Evolutionary conservation across 2,329 filamentous ascomycete genomes (phyloP).

Genomic region (Alternaria panax): DNA sequence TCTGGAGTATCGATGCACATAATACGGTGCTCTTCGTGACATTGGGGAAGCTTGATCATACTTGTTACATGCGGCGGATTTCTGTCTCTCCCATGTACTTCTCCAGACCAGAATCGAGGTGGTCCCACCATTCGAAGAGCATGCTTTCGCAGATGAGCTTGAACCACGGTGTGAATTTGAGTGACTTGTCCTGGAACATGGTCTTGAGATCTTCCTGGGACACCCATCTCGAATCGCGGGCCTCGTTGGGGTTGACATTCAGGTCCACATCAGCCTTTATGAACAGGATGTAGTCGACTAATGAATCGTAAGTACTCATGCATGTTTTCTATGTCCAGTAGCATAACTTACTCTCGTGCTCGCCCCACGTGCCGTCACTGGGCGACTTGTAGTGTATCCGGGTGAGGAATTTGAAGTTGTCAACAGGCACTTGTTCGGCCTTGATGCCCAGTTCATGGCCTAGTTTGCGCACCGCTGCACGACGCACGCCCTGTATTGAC

Average conservation of each 20-base stretch:
- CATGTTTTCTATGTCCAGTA: neutral
- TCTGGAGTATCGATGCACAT: neutral
- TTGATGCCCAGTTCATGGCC: slow-evolving; percentile 95
- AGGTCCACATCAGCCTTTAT: slow-evolving; percentile 88
- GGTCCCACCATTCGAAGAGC: slow-evolving; percentile 97
- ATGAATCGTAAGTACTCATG: slow-evolving; percentile 28
- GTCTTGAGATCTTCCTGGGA: slow-evolving; percentile 80
- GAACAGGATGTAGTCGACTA: slow-evolving; percentile 98
- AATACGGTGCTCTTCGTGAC: neutral
- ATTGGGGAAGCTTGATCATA: neutral
- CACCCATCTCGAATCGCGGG: slow-evolving; percentile 83
- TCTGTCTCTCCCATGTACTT: slow-evolving; percentile 85
- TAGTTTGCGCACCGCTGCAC: slow-evolving; percentile 90
- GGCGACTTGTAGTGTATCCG: slow-evolving; percentile 98
- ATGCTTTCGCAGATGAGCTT: slow-evolving; percentile 98
- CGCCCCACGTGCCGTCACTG: slow-evolving; percentile 97
- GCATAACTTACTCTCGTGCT: slow-evolving; percentile 83
- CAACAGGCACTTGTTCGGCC: slow-evolving; percentile 83
- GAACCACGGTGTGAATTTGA: slow-evolving; percentile 98
- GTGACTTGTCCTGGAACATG: slow-evolving; percentile 80
- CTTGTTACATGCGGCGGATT: slow-evolving; percentile 79
- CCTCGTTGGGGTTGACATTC: slow-evolving; percentile 85
- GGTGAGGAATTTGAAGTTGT: slow-evolving; percentile 92
- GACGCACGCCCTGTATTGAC: slow-evolving; percentile 85
- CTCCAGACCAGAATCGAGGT: slow-evolving; percentile 80